Conservation (phyloP, 2,329 filamentous ascomycete species). For the Scytalidium lignicola region DNA sequence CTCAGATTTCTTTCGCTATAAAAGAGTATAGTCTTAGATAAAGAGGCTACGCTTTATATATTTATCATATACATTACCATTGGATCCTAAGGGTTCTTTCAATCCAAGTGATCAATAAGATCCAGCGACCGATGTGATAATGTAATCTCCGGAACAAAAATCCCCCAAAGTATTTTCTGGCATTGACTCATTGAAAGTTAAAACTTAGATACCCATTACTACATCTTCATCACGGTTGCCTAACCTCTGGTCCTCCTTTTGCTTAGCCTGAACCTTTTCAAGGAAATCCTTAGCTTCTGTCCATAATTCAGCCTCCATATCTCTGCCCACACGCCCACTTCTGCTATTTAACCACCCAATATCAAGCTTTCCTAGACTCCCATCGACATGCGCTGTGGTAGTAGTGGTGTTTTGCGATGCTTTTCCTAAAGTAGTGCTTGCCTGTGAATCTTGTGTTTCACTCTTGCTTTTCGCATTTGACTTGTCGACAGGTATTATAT, state of each 20-base stretch:
- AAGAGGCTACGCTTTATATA: no score
- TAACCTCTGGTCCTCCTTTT: background rate
- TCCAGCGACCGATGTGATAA: no score
- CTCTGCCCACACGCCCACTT: slow-evolving; percentile 72
- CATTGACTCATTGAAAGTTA: background rate
- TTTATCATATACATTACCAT: no score
- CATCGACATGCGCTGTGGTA: slow-evolving; percentile 26
- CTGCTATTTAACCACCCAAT: slow-evolving; percentile 87
- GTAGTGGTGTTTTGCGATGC: slow-evolving; percentile 7
- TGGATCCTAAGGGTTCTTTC: no score
- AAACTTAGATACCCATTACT: background rate
- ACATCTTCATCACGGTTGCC: background rate
- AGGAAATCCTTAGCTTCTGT: slow-evolving; percentile 53
- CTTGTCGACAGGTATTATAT: slow-evolving; percentile 53
- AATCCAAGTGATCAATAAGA: no score
- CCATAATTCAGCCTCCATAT: slow-evolving; percentile 82
- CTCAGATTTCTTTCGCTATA: no score
- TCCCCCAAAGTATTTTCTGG: background rate
- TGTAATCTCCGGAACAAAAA: no score
- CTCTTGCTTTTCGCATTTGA: slow-evolving; percentile 20
- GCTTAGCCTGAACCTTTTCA: slow-evolving; percentile 26
- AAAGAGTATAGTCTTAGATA: no score
- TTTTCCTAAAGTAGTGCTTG: slow-evolving; percentile 12
- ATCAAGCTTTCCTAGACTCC: slow-evolving; percentile 58
- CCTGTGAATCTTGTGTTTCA: slow-evolving; percentile 3